These are phyloP conservation scores for Rhizopogon vesiculosus DNA, from an alignment of 768 basidiomycete species.

Conservation along the genomic window DNA sequence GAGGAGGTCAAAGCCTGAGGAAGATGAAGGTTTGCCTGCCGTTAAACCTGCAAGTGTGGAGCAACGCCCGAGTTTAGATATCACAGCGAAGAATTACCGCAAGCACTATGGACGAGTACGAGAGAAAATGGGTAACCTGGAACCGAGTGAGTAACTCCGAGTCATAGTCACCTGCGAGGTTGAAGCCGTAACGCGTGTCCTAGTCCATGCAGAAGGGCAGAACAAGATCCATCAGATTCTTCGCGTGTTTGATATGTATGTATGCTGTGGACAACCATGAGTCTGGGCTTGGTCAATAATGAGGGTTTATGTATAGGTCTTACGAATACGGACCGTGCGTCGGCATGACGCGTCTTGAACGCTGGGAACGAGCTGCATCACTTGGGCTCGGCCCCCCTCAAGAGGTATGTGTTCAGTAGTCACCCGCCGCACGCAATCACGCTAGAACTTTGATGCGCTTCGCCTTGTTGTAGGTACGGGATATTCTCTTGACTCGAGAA, in stretches of 20 bases:
- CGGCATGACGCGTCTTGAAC: slow-evolving; percentile 74
- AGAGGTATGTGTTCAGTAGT: slow-evolving; percentile 49
- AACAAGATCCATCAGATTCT: slow-evolving; percentile 68
- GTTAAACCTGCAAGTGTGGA: background rate
- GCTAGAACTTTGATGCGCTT: background rate
- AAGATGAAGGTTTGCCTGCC: slow-evolving; percentile 1
- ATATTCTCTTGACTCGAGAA: slow-evolving; percentile 71
- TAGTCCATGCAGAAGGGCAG: slow-evolving; percentile 65
- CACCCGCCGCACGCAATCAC: background rate
- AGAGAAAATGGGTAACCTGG: slow-evolving; percentile 48
- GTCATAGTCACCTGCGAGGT: background rate
- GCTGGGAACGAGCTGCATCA: slow-evolving; percentile 81
- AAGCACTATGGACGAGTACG: slow-evolving; percentile 42
- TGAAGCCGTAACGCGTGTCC: background rate
- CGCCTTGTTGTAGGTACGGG: slow-evolving; percentile 50
- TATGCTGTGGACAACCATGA: background rate
- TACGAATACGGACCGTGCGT: slow-evolving; percentile 80
- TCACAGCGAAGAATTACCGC: slow-evolving; percentile 50
- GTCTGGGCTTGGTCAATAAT: background rate
- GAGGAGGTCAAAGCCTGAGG: background rate
- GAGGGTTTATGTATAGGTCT: slow-evolving; percentile 36
- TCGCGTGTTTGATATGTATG: slow-evolving; percentile 74
- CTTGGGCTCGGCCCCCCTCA: slow-evolving; percentile 76
- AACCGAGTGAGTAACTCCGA: slow-evolving; percentile 49
- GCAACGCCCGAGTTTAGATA: slow-evolving; percentile 26